phyloP scores from a whole-genome alignment of 305 asterid genomes.

The Plantago rigida region DNA sequence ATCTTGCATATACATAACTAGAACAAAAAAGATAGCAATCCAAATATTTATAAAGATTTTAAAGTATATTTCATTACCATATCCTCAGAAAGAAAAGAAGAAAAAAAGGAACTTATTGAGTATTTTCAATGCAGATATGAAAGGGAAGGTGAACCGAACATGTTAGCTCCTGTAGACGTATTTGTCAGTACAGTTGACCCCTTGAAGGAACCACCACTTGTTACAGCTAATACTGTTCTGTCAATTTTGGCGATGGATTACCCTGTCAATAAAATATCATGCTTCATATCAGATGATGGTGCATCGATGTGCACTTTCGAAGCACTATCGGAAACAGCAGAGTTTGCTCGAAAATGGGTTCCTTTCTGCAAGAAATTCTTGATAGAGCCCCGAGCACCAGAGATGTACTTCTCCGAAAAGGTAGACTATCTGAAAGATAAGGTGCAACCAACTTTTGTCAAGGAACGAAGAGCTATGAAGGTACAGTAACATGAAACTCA shows the following conservation, averaged over 20 bases:
- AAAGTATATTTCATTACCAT: neutral
- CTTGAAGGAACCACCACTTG: conserved; percentile 92
- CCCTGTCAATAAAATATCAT: conserved; percentile 82
- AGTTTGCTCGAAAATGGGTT: conserved; percentile 89
- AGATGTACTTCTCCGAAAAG: conserved; percentile 81
- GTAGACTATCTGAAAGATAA: conserved; percentile 88
- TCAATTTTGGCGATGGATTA: conserved; percentile 93
- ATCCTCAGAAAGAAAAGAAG: neutral
- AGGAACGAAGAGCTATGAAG: conserved; percentile 98
- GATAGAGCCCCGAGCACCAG: conserved; percentile 97
- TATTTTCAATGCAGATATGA: conserved; percentile 54
- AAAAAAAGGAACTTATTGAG: neutral
- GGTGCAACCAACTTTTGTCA: conserved; percentile 92
- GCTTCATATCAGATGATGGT: conserved; percentile 95
- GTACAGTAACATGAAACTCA: conserved; percentile 30
- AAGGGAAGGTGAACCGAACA: conserved; percentile 85
- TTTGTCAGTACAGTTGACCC: conserved; percentile 95
- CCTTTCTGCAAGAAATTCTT: conserved; percentile 86
- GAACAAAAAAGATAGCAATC: neutral
- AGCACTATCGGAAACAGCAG: conserved; percentile 91
- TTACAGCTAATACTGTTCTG: conserved; percentile 80
- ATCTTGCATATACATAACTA: neutral
- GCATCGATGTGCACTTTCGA: conserved; percentile 97
- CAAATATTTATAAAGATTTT: neutral
- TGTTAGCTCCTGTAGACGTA: conserved; percentile 80